Base-by-base conservation (phyloP, 345 rosid species). In the Hibiscus tridactylites region DNA sequence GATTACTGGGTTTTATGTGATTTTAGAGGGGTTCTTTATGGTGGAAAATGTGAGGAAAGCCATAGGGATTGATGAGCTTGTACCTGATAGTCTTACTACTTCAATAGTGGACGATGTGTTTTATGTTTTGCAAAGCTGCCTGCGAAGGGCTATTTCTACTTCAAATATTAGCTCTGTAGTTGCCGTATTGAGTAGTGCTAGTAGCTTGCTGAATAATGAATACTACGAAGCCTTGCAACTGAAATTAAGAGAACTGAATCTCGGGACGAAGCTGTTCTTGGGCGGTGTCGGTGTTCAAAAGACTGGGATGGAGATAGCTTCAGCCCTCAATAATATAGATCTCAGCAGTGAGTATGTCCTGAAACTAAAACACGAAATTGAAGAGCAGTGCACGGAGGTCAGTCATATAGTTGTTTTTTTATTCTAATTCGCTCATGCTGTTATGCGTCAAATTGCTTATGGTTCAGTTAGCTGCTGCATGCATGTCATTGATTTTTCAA, bases 1-100 rank as follows among this genome's bases (percentile, higher is more conserved):
- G 57, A 83, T 95, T 70, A 92, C 91, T 28, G 97, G 97, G 12
- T 95, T 89, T 78, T 95, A 95, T 83, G 97, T 95, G 71, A 87
- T 95, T 75, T 77, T 95, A 24, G 97, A 95, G 84, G 97, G 99
- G 29, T 95, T 90, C 92, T 95, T 90, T 76, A 92, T 95, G 99
- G 97, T 95, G 63, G 99, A 95, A 83, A 95, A 95, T 77, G 97
- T 86, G 44, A 90, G 97, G 85, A 92, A 92, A 83, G 99, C 99
- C 91, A 94, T 65, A 96, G 91, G 88, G 78, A 95, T 94, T 52
- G 96, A 94, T 80, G 98, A 94, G 83, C 91, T 85, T 79, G 98
- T 85, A 16, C 90, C 89, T 13, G 97, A 94, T 74, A 88, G 90
- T 77, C 93, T 94, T 73, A 94, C 98, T 26, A 91, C 97, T 2